Evolutionary conservation across 1,284 basidiomycete genomes (phyloP).

Genomic region (Thelephora terrestris): DNA sequence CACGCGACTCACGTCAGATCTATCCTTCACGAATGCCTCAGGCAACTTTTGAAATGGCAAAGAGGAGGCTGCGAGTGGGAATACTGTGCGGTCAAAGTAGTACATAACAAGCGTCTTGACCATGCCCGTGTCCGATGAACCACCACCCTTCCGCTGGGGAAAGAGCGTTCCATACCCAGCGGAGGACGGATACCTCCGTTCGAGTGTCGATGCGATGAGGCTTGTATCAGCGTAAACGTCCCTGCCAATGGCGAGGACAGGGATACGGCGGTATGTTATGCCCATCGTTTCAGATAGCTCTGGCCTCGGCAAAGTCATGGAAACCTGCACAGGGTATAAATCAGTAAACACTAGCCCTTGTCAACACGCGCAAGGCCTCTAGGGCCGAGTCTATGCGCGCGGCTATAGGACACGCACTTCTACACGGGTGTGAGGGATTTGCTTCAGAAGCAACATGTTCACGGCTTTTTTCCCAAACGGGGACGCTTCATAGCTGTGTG

Average conservation of each 20-base stretch:
- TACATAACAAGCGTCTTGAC: constrained; percentile 36
- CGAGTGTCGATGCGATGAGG: constrained; percentile 35
- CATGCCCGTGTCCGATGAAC: constrained; percentile 32
- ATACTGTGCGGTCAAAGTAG: constrained; percentile 34
- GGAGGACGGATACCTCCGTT: constrained; percentile 37
- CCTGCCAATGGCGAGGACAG: constrained; percentile 46
- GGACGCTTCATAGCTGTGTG: constrained; percentile 38
- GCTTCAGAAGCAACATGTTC: constrained; percentile 37
- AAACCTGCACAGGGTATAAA: constrained; percentile 26
- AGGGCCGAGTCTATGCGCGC: background rate
- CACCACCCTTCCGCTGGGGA: constrained; percentile 31
- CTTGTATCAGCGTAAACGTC: constrained; percentile 46
- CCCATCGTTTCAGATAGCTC: constrained; percentile 42
- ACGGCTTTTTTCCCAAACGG: constrained; percentile 45
- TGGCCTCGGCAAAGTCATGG: constrained; percentile 39
- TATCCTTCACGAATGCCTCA: constrained; percentile 38
- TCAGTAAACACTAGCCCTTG: background rate
- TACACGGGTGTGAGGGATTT: constrained; percentile 36
- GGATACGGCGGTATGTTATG: constrained; percentile 42
- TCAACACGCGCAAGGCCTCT: background rate
- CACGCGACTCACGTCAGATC: constrained; percentile 27
- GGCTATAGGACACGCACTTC: constrained; percentile 24
- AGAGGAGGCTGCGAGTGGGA: constrained; percentile 27
- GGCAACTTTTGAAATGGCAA: constrained; percentile 40
- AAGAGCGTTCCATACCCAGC: constrained; percentile 38